phyloP scores from a whole-genome alignment of 75 land plant genomes.

The Cunninghamia lanceolata region DNA sequence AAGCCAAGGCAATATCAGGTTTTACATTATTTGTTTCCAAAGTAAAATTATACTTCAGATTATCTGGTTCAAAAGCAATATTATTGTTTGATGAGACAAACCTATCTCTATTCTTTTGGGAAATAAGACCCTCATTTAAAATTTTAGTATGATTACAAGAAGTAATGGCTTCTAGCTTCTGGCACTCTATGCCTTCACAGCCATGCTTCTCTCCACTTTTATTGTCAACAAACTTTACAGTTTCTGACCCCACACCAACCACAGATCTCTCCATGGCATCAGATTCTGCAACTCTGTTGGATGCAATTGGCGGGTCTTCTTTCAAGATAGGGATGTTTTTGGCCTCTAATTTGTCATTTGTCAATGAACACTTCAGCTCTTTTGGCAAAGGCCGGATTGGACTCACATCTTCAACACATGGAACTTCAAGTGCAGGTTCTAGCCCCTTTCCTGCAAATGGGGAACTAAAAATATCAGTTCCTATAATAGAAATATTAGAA shows the following conservation, averaged over 20 bases:
- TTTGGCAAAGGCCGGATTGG: slow-evolving; percentile 1
- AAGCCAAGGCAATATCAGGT: neutral
- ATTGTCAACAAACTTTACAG: neutral
- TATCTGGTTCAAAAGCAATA: neutral
- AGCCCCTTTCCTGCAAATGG: neutral
- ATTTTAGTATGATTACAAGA: neutral
- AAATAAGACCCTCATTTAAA: neutral
- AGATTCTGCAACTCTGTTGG: neutral
- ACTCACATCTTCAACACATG: slow-evolving; percentile 13
- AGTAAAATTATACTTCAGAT: neutral
- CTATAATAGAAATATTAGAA: neutral
- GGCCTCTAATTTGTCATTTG: neutral
- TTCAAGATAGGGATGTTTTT: neutral
- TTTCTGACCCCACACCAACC: neutral
- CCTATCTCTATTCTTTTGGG: neutral
- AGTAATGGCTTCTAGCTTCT: neutral
- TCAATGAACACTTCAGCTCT: neutral
- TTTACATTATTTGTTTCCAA: neutral
- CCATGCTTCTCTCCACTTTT: neutral
- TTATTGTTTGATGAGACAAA: neutral
- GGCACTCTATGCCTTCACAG: neutral
- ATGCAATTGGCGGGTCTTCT: neutral
- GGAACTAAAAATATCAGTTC: neutral
- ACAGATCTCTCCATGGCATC: neutral
- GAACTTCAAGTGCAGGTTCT: slow-evolving; percentile 6